These are phyloP conservation scores for Tetraselmis chui DNA, from an alignment of 139 green algal species.

Conservation along the genomic window DNA sequence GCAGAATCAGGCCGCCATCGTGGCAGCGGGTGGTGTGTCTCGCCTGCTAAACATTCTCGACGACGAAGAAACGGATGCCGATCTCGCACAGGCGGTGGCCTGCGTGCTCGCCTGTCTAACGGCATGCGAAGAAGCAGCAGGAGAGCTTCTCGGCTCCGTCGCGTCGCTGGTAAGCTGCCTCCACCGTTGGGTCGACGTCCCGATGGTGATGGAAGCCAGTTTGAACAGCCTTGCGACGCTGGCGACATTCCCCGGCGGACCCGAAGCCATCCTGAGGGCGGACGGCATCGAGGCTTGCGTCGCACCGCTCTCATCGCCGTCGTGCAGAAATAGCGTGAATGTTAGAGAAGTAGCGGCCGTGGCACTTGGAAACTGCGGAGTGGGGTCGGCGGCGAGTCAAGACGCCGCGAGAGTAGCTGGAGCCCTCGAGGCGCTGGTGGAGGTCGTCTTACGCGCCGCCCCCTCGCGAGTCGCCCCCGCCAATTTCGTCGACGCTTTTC, in stretches of 20 bases:
- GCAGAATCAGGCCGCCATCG: background rate
- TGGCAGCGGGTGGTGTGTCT: background rate
- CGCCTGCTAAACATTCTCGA: background rate
- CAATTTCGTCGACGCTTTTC: background rate
- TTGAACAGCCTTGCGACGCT: background rate
- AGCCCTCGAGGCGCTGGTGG: background rate
- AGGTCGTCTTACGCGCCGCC: background rate
- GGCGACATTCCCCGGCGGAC: background rate
- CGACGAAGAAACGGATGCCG: background rate
- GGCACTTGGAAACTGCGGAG: background rate
- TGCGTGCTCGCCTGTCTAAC: background rate
- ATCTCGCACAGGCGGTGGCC: background rate
- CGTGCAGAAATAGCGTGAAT: too few species aligned
- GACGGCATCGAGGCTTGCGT: background rate
- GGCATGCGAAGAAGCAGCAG: background rate
- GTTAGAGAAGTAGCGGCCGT: background rate
- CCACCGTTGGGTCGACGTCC: background rate
- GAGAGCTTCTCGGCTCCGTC: background rate
- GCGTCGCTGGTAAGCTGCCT: background rate
- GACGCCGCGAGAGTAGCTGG: background rate
- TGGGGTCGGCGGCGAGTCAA: background rate
- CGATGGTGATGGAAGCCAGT: background rate
- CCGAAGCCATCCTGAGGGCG: background rate
- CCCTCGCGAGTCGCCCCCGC: background rate
- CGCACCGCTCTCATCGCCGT: background rate